Base-by-base conservation (phyloP, 768 basidiomycete species). In the Leccinum truebloodii region DNA sequence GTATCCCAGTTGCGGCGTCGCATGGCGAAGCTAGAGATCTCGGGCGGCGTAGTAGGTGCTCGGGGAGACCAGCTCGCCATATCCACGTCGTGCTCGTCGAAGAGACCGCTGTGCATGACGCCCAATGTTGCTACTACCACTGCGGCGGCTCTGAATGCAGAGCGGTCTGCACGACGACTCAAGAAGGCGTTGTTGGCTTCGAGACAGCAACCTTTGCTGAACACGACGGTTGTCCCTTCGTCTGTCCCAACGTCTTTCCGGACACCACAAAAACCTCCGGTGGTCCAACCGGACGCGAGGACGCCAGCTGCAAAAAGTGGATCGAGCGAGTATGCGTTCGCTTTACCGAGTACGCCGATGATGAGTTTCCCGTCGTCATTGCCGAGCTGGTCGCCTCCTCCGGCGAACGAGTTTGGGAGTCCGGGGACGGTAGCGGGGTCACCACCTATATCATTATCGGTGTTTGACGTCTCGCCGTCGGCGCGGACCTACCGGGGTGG, bases 121-220 rank as follows among this genome's bases (percentile, higher is more conserved):
- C 86, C 87, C 0, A 80, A 86, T 64, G 84, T 91, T 41, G 91
- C 90, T 0, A 78, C 81, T 8, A 87, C 86, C 5, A 91, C 92
- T 0, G 90, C 91, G 0, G 90, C 90, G 2, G 91, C 93, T 24
- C 77, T 95, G 52, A 90, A 91, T 60, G 87, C 90, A 0, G 93
- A 94, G 73, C 80, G 89, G 32, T 83, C 88, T 6, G 88, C 88
- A 2, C 82, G 84, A 54, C 82, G 79, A 60, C 78, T 94, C 58
- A 94, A 93, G 74, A 79, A 78, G 5, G 87, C 87, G 0, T 77
- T 94, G 9, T 73, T 92, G 24, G 69, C 77, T 6, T 80, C 79
- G 1, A 83, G 91, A 35, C 80, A 79, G 58, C 80, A 85, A 61
- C 92, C 92, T 0, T 73, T 90, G 37, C 73, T 93, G 44, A 93